Conservation (phyloP, 768 basidiomycete species). For the Pholiota microspora region DNA sequence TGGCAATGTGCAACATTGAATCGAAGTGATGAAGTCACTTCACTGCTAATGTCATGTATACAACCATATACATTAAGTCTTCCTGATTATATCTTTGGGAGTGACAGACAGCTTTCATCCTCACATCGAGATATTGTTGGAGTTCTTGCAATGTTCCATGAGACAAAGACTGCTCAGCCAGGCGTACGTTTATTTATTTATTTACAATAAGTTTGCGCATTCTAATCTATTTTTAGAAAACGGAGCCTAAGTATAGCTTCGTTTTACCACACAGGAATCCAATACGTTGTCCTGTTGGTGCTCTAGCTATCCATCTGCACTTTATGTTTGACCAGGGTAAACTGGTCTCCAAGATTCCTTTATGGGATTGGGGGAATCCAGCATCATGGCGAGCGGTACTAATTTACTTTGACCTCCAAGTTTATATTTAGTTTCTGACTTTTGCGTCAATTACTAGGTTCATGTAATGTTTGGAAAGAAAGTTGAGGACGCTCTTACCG, state of each 20-base stretch:
- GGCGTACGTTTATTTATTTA: background rate
- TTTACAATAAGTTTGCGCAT: background rate
- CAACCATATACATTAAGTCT: conserved; percentile 9
- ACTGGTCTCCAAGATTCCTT: background rate
- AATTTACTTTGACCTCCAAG: background rate
- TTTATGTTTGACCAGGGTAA: conserved; percentile 1
- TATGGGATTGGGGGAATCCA: background rate
- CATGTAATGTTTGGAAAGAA: conserved; percentile 12
- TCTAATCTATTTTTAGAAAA: background rate
- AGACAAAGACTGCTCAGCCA: background rate
- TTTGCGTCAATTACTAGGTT: background rate
- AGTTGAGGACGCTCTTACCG: conserved; percentile 3
- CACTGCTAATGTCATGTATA: conserved; percentile 7
- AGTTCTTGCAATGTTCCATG: conserved; percentile 1
- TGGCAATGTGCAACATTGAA: conserved; percentile 15
- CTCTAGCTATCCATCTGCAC: background rate
- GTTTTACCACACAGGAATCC: background rate
- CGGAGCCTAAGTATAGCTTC: background rate
- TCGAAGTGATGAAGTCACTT: conserved; percentile 10
- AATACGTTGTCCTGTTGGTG: background rate
- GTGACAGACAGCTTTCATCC: background rate
- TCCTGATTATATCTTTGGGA: background rate
- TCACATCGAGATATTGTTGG: conserved; percentile 1
- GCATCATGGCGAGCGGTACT: background rate
- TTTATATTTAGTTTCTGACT: background rate